Conservation (phyloP, 306 rosid genomes). For the Alnus rubra region DNA sequence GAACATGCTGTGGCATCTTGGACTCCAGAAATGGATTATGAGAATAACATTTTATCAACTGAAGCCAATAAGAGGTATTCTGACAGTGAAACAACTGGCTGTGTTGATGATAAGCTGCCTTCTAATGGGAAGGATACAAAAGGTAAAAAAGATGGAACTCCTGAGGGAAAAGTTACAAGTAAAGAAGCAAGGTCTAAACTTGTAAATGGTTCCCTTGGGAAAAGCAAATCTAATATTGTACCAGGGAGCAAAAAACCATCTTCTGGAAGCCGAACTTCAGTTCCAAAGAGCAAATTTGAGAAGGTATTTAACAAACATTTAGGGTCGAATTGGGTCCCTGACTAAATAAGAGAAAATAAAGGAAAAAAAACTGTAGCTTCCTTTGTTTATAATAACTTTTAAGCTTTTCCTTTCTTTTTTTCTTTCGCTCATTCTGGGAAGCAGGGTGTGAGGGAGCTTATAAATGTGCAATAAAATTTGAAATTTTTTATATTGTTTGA, state of each 20-base stretch:
- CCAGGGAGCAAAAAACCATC: slow-evolving; percentile 60
- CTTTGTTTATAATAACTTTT: background rate
- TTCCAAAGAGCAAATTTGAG: slow-evolving; percentile 55
- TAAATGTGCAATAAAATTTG: background rate
- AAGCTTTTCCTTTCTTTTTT: background rate
- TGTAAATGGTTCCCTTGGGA: slow-evolving; percentile 56
- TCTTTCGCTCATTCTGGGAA: background rate
- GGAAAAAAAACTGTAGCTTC: background rate
- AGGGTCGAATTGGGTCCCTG: slow-evolving; percentile 6
- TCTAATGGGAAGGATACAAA: slow-evolving; percentile 30
- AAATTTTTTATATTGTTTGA: background rate
- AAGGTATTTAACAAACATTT: slow-evolving; percentile 54
- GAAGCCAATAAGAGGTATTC: slow-evolving; percentile 46
- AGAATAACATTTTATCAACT: slow-evolving; percentile 41
- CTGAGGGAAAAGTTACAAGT: slow-evolving; percentile 48
- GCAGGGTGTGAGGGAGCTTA: background rate
- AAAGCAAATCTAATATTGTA: slow-evolving; percentile 49
- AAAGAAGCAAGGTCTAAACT: slow-evolving; percentile 65
- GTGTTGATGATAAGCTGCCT: slow-evolving; percentile 33
- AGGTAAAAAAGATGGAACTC: slow-evolving; percentile 41
- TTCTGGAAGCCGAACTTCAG: slow-evolving; percentile 55
- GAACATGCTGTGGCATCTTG: slow-evolving; percentile 58
- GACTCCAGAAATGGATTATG: slow-evolving; percentile 87
- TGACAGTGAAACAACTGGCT: slow-evolving; percentile 27
- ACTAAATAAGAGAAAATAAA: slow-evolving; percentile 1